phyloP scores from a whole-genome alignment of 177 flowering plant genomes.

The Vitis hybrid region DNA sequence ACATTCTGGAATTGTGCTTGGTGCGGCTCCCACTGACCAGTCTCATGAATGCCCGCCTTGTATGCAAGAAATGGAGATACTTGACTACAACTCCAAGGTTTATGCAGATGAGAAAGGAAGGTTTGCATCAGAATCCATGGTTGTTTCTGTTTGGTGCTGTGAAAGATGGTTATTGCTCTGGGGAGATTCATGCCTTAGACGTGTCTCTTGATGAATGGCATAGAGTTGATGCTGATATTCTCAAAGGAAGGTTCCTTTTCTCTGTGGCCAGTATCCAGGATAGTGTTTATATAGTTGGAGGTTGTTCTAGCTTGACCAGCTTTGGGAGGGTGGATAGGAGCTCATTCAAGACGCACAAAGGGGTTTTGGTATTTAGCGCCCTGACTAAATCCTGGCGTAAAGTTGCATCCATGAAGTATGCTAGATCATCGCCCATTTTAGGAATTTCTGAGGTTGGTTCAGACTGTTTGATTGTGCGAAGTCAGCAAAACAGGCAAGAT shows the following conservation, averaged over 20 bases:
- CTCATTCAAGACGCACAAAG: conserved; percentile 84
- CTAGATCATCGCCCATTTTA: conserved; percentile 79
- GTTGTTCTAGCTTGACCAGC: conserved; percentile 85
- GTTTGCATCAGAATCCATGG: conserved; percentile 76
- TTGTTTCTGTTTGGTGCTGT: conserved; percentile 86
- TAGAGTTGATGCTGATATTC: conserved; percentile 55
- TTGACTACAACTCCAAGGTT: conserved; percentile 72
- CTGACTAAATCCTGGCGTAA: conserved; percentile 75
- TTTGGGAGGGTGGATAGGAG: conserved; percentile 79
- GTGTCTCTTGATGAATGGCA: conserved; percentile 75
- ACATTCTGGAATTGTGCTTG: conserved; percentile 89
- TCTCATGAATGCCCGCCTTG: conserved; percentile 90
- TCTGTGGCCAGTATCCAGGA: conserved; percentile 74
- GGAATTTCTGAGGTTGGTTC: conserved; percentile 67
- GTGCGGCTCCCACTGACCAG: conserved; percentile 76
- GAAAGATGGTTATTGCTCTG: conserved; percentile 79
- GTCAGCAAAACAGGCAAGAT: conserved; percentile 57
- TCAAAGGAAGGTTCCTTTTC: conserved; percentile 80
- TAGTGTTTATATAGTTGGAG: conserved; percentile 81
- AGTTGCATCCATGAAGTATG: conserved; percentile 76
- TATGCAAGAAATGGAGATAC: conserved; percentile 85
- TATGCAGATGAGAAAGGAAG: conserved; percentile 70
- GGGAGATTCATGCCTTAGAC: conserved; percentile 83
- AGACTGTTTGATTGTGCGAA: conserved; percentile 41
- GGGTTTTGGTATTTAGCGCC: conserved; percentile 74